Evolutionary conservation across 306 rosid genomes (phyloP), one percentile per base, ranked within the genome.

Genomic region (Castanopsis chinensis): DNA sequence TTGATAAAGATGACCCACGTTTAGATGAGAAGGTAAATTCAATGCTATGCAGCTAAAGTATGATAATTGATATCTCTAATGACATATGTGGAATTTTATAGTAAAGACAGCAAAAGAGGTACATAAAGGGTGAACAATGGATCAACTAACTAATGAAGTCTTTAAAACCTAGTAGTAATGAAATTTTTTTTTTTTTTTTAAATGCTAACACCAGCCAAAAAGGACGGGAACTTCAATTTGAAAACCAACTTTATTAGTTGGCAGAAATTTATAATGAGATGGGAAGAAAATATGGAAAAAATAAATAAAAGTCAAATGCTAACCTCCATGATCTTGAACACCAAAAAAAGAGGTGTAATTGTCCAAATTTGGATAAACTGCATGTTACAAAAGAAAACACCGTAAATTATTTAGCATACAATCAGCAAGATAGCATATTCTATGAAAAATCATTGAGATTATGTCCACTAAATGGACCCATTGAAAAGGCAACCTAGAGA

Each of bases 291-390:
- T 54, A 57, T 65, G 57, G 52, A 13, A 77, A 69, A 18, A 55
- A 25, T 33, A 20, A 70, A 33, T 19, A 28, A 37, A 78, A 68
- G 55, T 18, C 20, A 57, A 45, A 78, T 52, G 64, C 90, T 37
- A 41, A 92, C 97, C 99, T 90, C 99, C 99, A 89, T 95, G 99
- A 30, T 98, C 98, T 73, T 87, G 92, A 85, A 95, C 98, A 63
- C 91, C 97, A 82, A 95, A 92, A 87, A 90, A 92, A 45, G 97
- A 92, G 1, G 99, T 95, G 30, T 92, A 85, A 21, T 84, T 77
- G 33, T 92, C 99, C 83, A 95, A 83, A 85, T 87, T 85, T 72
- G 85, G 93, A 74, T 80, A 65, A 73, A 98, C 99, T 73, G 93
- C 93, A 91, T 95, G 94, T 98, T 92, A 92, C 73, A 88, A 75